Base-by-base conservation (phyloP, 345 rosid genomes). In the Boechera divaricarpa region DNA sequence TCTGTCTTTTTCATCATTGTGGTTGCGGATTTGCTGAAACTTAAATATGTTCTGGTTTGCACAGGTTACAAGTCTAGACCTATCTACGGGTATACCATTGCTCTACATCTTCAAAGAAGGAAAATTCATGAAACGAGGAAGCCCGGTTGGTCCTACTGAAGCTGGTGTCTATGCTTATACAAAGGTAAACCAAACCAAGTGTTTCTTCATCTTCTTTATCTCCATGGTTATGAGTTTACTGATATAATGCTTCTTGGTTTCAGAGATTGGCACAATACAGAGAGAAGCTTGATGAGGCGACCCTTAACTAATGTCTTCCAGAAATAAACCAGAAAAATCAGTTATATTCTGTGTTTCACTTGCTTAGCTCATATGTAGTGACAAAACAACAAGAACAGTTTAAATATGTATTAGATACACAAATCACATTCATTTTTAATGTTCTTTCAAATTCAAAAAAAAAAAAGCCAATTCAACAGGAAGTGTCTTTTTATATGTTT, bases 101-200 rank as follows among this genome's bases (percentile, higher is more conserved):
- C 99, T 95, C 61, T 95, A 95, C 86, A 91, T 95, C 65, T 86
- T 86, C 78, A 91, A 89, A 82, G 97, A 89, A 44, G 92, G 98
- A 6, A 92, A 87, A 58, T 95, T 95, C 87, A 82, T 87, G 42
- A 79, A 92, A 77, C 89, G 97, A 80, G 98, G 99, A 62, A 91
- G 98, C 76, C 99, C 99, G 6, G 83, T 80, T 0, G 94, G 85
- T 66, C 98, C 99, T 39, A 61, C 91, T 2, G 99, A 95, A 82
- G 96, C 93, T 21, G 98, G 99, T 36, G 99, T 95, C 63, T 95
- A 95, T 81, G 98, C 99, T 71, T 92, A 95, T 77, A 96, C 98
- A 33, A 87, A 90, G 89, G 99, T 90, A 73, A 54, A 48, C 57
- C 26, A 39, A 49, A 2, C 24, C 41, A 45, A 9, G n/a, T 35